Conservation (phyloP, 352 stramenopile species). For the Globisporangium spinosum region DNA sequence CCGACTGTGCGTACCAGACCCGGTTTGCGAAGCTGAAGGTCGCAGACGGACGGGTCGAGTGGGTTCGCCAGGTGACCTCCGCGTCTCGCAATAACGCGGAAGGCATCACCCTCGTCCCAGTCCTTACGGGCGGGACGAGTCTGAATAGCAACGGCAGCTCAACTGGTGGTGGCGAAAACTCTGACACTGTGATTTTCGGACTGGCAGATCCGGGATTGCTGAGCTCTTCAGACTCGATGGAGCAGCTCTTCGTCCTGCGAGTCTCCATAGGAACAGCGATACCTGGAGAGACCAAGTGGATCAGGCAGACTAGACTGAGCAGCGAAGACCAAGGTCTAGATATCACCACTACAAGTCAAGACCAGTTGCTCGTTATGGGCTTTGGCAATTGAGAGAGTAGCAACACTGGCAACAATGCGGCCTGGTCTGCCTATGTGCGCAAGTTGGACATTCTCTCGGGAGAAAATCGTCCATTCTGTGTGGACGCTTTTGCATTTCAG, state of each 20-base stretch:
- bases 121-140: background rate
- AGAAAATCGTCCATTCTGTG: constrained; percentile 1
- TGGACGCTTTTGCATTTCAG: constrained; percentile 13
- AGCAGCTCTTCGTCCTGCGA: constrained; percentile 11
- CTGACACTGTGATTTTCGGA: constrained; percentile 5
- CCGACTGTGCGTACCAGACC: constrained; percentile 10
- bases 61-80: constrained; percentile 23
- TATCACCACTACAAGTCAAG: background rate
- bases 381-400: background rate
- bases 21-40: constrained; percentile 17
- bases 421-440: background rate
- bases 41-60: constrained; percentile 19
- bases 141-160: background rate
- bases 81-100: constrained; percentile 16
- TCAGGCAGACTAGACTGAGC: background rate
- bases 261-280: background rate
- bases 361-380: constrained; percentile 9
- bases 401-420: background rate
- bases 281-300: constrained; percentile 10
- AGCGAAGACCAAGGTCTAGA: constrained; percentile 6
- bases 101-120: constrained; percentile 8
- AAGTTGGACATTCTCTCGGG: constrained; percentile 7
- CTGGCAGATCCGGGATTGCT: constrained; percentile 10
- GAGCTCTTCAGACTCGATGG: constrained; percentile 3
- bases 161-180: background rate